Evolutionary conservation across 192 early-diverging fungal genomes (phyloP).

Genomic region (Coemansia umbellata): DNA sequence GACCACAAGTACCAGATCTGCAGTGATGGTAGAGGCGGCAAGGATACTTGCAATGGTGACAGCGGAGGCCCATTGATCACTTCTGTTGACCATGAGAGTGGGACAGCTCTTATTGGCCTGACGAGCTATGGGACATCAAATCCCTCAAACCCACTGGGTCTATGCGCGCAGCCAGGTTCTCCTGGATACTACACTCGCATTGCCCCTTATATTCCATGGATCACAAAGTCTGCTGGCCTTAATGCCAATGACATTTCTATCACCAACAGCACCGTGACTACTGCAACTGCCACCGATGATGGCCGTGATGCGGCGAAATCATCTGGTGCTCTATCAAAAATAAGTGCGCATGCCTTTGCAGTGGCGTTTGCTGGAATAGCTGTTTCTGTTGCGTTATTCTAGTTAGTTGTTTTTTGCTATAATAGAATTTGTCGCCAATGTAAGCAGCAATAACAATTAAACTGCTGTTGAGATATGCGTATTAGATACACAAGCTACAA

Average conservation of each 20-base stretch:
- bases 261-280: constrained; percentile 11
- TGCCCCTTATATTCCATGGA: constrained; percentile 38
- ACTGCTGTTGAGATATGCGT: no score
- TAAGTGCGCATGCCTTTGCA: no score
- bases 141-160: constrained; percentile 9
- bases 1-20: constrained; percentile 23
- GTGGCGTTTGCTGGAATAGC: no score
- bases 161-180: constrained; percentile 25
- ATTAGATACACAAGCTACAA: no score
- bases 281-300: no score
- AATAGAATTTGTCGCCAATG: no score
- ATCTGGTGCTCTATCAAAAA: no score
- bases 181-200: constrained; percentile 44
- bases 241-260: constrained; percentile 9
- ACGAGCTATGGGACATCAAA: constrained; percentile 35
- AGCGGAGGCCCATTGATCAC: constrained; percentile 43
- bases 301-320: no score
- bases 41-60: constrained; percentile 48
- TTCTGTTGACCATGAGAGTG: constrained; percentile 4
- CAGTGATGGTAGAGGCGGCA: constrained; percentile 34
- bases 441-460: no score
- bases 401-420: no score
- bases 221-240: constrained; percentile 10
- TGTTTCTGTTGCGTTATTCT: no score
- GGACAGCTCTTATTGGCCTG: constrained; percentile 24